Evolutionary conservation across 768 basidiomycete genomes (phyloP).

Genomic region (Leccinellum luteum): DNA sequence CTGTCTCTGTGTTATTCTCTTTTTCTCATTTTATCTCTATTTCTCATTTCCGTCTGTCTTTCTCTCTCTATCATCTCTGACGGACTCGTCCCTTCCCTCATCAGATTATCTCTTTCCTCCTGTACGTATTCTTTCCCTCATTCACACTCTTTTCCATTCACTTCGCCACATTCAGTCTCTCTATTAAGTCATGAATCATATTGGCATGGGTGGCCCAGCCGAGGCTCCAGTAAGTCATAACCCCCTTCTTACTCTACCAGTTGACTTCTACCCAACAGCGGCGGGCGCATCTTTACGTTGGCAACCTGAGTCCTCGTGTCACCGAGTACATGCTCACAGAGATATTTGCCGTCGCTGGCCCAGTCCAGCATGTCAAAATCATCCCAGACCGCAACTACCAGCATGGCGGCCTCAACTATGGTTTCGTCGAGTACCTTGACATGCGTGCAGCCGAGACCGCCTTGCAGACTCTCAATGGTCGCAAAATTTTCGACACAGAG

Average conservation of each 20-base stretch:
- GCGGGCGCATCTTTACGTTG: constrained; percentile 97
- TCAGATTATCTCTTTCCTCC: constrained; percentile 41
- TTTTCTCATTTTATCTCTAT: constrained; percentile 32
- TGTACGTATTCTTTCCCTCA: constrained; percentile 22
- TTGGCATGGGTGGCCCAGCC: constrained; percentile 65
- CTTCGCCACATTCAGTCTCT: constrained; percentile 25
- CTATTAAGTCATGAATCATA: constrained; percentile 69
- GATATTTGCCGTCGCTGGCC: constrained; percentile 94
- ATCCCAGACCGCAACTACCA: constrained; percentile 99
- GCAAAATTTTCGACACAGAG: constrained; percentile 99
- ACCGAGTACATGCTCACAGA: constrained; percentile 99
- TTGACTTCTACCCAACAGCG: constrained; percentile 44
- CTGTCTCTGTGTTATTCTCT: constrained; percentile 28
- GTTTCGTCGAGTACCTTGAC: constrained; percentile 98
- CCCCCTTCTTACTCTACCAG: neutral
- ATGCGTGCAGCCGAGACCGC: constrained; percentile 99
- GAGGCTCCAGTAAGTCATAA: constrained; percentile 71
- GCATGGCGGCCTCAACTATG: constrained; percentile 98
- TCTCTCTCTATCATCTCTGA: constrained; percentile 32
- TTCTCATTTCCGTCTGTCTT: constrained; percentile 36
- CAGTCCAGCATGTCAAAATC: constrained; percentile 99
- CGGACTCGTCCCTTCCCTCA: constrained; percentile 35
- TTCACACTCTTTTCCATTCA: constrained; percentile 1
- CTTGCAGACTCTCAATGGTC: constrained; percentile 96
- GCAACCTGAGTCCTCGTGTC: constrained; percentile 95